Conservation (phyloP, 106 monocot species). For the Xerophyta viscosa region DNA sequence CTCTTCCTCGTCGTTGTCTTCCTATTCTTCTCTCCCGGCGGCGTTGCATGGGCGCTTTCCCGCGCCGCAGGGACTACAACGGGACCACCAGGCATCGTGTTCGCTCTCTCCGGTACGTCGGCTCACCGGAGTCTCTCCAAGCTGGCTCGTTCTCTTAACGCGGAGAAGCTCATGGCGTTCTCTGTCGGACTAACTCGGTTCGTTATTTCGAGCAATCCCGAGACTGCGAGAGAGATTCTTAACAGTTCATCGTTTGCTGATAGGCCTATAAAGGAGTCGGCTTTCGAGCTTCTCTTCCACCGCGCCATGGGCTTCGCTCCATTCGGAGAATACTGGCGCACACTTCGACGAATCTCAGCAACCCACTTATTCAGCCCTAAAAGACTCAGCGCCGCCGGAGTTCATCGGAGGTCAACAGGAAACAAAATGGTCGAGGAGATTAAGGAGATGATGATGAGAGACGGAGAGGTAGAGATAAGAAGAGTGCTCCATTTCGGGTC, state of each 20-base stretch:
- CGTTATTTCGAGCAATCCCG: constrained; percentile 29
- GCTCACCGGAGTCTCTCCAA: constrained; percentile 20
- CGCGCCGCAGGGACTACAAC: constrained; percentile 1
- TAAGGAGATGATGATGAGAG: constrained; percentile 2
- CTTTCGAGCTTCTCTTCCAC: constrained; percentile 29
- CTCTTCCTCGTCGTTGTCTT: background rate
- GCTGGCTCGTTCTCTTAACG: background rate
- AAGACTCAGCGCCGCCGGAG: constrained; percentile 9
- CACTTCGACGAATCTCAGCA: constrained; percentile 15
- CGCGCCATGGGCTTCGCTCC: constrained; percentile 38
- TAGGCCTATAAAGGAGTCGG: constrained; percentile 27
- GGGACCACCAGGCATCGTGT: constrained; percentile 14
- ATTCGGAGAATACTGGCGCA: constrained; percentile 31
- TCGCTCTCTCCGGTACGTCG: constrained; percentile 8
- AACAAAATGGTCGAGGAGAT: constrained; percentile 13
- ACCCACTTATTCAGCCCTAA: constrained; percentile 22
- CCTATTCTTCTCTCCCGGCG: constrained; percentile 18
- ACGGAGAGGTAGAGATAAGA: constrained; percentile 14
- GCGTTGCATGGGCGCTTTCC: constrained; percentile 23
- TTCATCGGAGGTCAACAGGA: constrained; percentile 5
- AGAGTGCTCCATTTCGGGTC: constrained; percentile 24
- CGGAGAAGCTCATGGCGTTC: constrained; percentile 33
- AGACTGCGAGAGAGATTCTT: constrained; percentile 33
- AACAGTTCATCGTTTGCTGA: constrained; percentile 25
- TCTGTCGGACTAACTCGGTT: constrained; percentile 39